Base-by-base conservation (phyloP, 768 basidiomycete genomes). In the Naganishia randhawae region DNA sequence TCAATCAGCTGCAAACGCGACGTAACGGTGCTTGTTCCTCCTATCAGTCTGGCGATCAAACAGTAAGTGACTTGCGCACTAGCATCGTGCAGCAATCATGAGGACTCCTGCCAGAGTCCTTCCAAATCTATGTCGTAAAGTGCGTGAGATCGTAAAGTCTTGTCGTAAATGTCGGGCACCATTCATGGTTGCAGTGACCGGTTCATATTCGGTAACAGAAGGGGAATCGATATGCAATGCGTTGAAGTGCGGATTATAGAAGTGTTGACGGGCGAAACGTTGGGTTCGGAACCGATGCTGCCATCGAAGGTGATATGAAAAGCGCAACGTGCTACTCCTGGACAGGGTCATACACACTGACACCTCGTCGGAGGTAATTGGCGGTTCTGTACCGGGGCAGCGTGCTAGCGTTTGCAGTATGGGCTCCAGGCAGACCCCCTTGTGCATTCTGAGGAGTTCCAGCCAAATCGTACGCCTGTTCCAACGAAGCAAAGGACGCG, bases 61-160 rank as follows among this genome's bases (percentile, higher is more conserved):
- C 45, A 48, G 45, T 7, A 48, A n/a, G 3, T 22, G 3, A 22
- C 6, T 48, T 22, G 14, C 11, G 45, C 45, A 22, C 19, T 48
- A 22, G 45, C 45, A 22, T 6, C n/a, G 25, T 48, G 19, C 45
- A 13, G 19, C 11, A 22, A 11, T 48, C 19, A 11, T 3, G 11
- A 48, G n/a, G n/a, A 48, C 25, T n/a, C 45, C 8, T 48, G 45
- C 3, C 8, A 48, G 25, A 11, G 45, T 48, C n/a, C n/a, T n/a
- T 48, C 45, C 31, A 55, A 54, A 54, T 55, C 54, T 55, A 55
- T 55, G 54, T 55, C 54, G 54, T 55, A 55, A 55, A 35, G n/a
- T 8, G 10, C 54, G 29, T 37, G 54, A 33, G n/a, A 10, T 55
- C 54, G 33, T 55, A 55, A 53, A n/a, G 33, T 22, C 10, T 37